These are phyloP conservation scores for Termitomyces sp. DNA, from an alignment of 768 basidiomycete genomes.

Conservation along the genomic window DNA sequence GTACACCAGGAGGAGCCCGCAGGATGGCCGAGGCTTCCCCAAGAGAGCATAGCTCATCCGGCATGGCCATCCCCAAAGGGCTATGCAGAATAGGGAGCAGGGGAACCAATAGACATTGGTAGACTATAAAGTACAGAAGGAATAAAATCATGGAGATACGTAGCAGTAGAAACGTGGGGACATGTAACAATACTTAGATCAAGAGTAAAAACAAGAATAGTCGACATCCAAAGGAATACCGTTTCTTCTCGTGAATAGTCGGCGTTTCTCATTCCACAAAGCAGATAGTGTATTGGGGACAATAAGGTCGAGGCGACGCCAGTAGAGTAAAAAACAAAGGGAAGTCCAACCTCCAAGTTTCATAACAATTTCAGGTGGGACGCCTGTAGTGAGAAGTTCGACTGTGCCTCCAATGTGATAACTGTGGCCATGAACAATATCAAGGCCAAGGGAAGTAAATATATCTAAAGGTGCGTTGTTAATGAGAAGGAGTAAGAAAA, in stretches of 20 bases:
- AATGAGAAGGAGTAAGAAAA: too few relatives aligned
- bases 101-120: neutral
- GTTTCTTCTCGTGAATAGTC: too few relatives aligned
- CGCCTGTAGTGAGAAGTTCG: too few relatives aligned
- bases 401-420: too few relatives aligned
- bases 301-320: neutral
- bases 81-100: neutral
- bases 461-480: too few relatives aligned
- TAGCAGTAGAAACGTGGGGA: too few relatives aligned
- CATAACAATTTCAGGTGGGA: too few relatives aligned
- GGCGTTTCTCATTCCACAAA: neutral
- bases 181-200: too few relatives aligned
- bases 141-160: too few relatives aligned
- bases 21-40: neutral
- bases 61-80: neutral
- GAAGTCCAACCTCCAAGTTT: neutral
- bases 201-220: too few relatives aligned
- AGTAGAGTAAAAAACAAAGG: neutral
- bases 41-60: neutral
- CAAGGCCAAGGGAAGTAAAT: neutral
- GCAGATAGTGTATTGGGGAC: neutral
- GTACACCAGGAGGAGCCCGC: too few relatives aligned
- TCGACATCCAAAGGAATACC: too few relatives aligned
- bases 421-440: neutral
- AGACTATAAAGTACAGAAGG: neutral